Percentiles rank a stretch among this genome's conserved stretches.
Evolutionary conservation across 106 monocot species (phyloP).

Genomic region (Acorus calamus): DNA sequence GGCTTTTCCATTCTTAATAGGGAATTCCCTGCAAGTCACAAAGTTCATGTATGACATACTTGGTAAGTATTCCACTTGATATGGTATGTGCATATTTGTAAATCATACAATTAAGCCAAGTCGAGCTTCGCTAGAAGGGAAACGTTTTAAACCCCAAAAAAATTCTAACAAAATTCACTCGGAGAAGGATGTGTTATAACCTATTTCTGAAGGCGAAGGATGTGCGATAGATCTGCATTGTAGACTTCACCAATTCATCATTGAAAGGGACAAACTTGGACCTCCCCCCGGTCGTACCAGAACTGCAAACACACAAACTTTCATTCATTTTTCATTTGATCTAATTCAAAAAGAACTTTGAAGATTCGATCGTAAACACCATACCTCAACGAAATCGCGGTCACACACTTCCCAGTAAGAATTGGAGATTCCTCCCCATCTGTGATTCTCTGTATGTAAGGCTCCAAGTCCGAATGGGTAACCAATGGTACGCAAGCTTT

Average conservation of each 20-base stretch:
- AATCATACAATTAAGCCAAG: neutral
- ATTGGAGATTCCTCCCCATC: constrained; percentile 59
- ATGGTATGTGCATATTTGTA: too few species aligned
- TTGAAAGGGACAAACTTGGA: constrained; percentile 61
- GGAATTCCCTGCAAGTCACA: constrained; percentile 43
- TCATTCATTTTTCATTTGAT: too few species aligned
- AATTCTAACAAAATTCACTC: neutral
- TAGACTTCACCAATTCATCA: constrained; percentile 42
- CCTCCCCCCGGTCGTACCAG: constrained; percentile 65
- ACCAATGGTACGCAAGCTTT: constrained; percentile 62
- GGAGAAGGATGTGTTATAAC: constrained; percentile 9
- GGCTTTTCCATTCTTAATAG: constrained; percentile 60
- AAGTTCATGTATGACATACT: neutral
- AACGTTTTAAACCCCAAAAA: neutral
- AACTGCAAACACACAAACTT: constrained; percentile 22
- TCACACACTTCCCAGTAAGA: constrained; percentile 64
- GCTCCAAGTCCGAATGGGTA: constrained; percentile 63
- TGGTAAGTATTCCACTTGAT: too few species aligned
- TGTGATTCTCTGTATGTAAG: constrained; percentile 63
- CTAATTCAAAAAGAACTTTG: neutral
- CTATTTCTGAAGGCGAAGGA: constrained; percentile 70
- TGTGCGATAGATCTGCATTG: constrained; percentile 59
- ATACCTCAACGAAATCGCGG: constrained; percentile 70
- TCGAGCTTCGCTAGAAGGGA: neutral
- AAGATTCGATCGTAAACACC: neutral